These are phyloP conservation scores for Penicillium frequentans DNA, from an alignment of 2,329 filamentous ascomycete species.

Conservation along the genomic window DNA sequence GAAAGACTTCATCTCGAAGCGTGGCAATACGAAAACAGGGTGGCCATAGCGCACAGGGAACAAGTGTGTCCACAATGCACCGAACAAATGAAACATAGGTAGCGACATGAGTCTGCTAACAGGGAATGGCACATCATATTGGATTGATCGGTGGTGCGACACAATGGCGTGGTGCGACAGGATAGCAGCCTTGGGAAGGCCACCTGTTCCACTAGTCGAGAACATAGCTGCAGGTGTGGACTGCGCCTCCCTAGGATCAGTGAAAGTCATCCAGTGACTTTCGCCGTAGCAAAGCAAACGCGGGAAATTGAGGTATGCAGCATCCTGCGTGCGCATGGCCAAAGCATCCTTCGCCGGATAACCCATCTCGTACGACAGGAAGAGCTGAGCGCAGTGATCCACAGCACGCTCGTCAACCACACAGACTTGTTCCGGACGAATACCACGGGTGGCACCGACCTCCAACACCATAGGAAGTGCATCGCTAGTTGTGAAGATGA, in stretches of 20 bases:
- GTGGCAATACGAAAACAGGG: constrained; percentile 49
- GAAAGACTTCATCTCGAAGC: constrained; percentile 46
- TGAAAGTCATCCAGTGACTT: constrained; percentile 50
- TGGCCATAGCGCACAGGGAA: constrained; percentile 49
- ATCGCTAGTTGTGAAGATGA: constrained; percentile 46
- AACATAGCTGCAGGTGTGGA: constrained; percentile 52
- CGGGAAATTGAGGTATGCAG: constrained; percentile 26
- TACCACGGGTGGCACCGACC: constrained; percentile 32
- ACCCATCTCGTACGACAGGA: constrained; percentile 25
- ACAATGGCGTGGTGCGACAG: constrained; percentile 60
- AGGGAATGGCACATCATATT: constrained; percentile 41
- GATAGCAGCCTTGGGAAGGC: constrained; percentile 60
- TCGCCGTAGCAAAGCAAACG: constrained; percentile 47
- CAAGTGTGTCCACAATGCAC: constrained; percentile 47
- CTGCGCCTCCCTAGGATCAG: constrained; percentile 43
- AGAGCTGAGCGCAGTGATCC: constrained; percentile 31
- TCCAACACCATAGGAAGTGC: constrained; percentile 38
- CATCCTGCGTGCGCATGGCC: constrained; percentile 2
- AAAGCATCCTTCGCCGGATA: constrained; percentile 18
- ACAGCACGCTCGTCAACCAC: constrained; percentile 35
- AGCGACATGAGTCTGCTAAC: constrained; percentile 50
- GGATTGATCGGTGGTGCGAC: constrained; percentile 49
- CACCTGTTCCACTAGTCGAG: constrained; percentile 61
- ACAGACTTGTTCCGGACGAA: constrained; percentile 35
- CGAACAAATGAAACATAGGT: constrained; percentile 57